Evolutionary conservation across 1,284 basidiomycete genomes (phyloP).

Genomic region (Moesziomyces parantarcticus): DNA sequence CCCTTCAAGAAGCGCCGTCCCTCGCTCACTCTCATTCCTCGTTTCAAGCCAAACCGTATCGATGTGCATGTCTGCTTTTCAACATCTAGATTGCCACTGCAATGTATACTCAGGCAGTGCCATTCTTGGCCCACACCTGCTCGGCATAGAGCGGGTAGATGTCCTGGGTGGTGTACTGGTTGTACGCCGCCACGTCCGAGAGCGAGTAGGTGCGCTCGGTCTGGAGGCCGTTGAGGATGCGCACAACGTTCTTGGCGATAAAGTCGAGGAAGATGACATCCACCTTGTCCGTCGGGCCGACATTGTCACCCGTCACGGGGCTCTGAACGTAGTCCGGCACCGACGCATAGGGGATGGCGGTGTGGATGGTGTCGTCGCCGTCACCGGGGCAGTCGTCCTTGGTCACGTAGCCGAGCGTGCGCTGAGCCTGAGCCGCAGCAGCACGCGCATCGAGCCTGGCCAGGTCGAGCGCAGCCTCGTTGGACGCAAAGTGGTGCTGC

Average conservation of each 20-base stretch:
- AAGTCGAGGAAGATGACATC: constrained; percentile 58
- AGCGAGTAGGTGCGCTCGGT: constrained; percentile 33
- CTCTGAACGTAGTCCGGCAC: constrained; percentile 61
- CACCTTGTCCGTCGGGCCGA: constrained; percentile 21
- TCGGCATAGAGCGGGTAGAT: constrained; percentile 61
- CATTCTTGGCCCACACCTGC: constrained; percentile 42
- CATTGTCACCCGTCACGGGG: constrained; percentile 18
- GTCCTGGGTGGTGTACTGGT: constrained; percentile 60
- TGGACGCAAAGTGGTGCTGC: constrained; percentile 12
- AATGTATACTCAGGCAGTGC: constrained; percentile 2
- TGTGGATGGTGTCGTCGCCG: constrained; percentile 62
- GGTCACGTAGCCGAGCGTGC: constrained; percentile 64
- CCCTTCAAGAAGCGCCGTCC: too few species aligned
- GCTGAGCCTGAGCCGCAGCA: constrained; percentile 15
- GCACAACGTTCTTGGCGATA: constrained; percentile 41
- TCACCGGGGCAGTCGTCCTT: constrained; percentile 48
- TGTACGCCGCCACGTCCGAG: constrained; percentile 48
- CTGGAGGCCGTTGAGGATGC: constrained; percentile 40
- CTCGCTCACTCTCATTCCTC: too few species aligned
- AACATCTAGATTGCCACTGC: not conserved
- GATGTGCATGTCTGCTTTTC: too few species aligned
- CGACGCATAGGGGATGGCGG: constrained; percentile 36
- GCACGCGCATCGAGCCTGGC: constrained; percentile 25
- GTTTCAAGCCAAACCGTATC: too few species aligned
- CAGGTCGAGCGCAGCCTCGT: constrained; percentile 13